These are phyloP conservation scores for Phytophthora sp. DNA, from an alignment of 352 stramenopile genomes.

Conservation along the genomic window DNA sequence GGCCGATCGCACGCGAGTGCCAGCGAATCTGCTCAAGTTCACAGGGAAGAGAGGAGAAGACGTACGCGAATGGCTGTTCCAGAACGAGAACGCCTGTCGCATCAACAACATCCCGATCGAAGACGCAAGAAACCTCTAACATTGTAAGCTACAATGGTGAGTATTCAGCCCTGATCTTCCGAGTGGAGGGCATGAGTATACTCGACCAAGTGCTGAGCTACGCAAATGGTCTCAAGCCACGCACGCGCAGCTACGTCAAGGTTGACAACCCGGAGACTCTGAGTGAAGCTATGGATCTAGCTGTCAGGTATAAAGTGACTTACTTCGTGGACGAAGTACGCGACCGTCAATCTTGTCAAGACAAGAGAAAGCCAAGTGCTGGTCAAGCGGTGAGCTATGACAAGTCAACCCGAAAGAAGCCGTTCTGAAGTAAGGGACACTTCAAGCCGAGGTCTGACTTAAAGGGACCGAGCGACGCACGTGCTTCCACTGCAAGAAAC, in stretches of 20 bases:
- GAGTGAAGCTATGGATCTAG: background rate
- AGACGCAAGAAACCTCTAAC: background rate
- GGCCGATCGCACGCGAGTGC: background rate
- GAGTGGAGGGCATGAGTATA: background rate
- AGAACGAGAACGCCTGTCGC: slow-evolving; percentile 9
- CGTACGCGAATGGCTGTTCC: slow-evolving; percentile 16
- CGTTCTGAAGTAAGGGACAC: background rate
- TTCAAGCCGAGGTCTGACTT: background rate
- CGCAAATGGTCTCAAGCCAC: background rate
- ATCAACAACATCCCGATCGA: slow-evolving; percentile 7
- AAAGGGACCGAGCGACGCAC: background rate
- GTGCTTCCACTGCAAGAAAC: slow-evolving; percentile 18
- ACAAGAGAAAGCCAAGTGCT: background rate
- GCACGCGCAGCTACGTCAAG: background rate
- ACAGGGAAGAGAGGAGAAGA: slow-evolving; percentile 8
- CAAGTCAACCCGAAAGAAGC: background rate
- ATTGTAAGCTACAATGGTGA: background rate
- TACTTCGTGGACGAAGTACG: background rate
- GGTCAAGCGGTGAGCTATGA: too few species aligned
- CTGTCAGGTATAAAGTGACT: background rate
- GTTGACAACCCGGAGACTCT: background rate
- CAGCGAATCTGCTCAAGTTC: background rate
- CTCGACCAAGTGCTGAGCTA: background rate
- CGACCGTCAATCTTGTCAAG: background rate
- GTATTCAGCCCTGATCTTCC: too few species aligned